Percentiles rank a stretch among this genome's conserved stretches.
Evolutionary conservation across 1,284 basidiomycete species (phyloP).

Genomic region (Moniliella sp.): DNA sequence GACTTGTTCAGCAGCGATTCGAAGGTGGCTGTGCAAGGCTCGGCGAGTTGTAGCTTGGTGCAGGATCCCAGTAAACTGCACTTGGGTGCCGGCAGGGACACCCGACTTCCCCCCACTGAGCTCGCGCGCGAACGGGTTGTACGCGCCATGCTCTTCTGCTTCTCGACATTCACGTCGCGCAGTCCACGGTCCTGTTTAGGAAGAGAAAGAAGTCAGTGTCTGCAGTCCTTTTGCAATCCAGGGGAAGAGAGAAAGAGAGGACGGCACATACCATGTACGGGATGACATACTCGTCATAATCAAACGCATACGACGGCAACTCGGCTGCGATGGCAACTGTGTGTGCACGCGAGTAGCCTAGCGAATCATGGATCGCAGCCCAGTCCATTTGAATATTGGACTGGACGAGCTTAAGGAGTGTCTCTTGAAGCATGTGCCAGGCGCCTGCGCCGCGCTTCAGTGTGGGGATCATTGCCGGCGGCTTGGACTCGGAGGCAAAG

Average conservation of each 20-base stretch:
- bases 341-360: not conserved
- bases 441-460: not conserved
- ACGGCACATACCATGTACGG: not conserved
- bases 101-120: too few species aligned
- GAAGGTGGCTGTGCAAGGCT: slow-evolving; percentile 5
- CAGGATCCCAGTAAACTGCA: slow-evolving; percentile 6
- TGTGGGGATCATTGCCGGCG: not conserved
- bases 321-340: not conserved
- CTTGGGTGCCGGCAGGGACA: slow-evolving; percentile 3
- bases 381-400: not conserved
- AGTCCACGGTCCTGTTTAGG: slow-evolving; percentile 10
- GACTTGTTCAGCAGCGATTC: slow-evolving; percentile 4
- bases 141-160: not conserved
- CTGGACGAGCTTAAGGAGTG: not conserved
- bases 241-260: too few species aligned
- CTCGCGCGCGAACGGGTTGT: too few species aligned
- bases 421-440: not conserved
- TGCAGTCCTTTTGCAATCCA: too few species aligned
- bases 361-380: not conserved
- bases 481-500: not conserved
- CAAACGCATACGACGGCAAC: slow-evolving; percentile 9
- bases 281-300: slow-evolving; percentile 9
- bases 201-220: not conserved
- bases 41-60: slow-evolving; percentile 3
- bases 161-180: slow-evolving; percentile 6